These are phyloP conservation scores for Triangularia verruculosa DNA, from an alignment of 2,329 filamentous ascomycete genomes.

Conservation along the genomic window DNA sequence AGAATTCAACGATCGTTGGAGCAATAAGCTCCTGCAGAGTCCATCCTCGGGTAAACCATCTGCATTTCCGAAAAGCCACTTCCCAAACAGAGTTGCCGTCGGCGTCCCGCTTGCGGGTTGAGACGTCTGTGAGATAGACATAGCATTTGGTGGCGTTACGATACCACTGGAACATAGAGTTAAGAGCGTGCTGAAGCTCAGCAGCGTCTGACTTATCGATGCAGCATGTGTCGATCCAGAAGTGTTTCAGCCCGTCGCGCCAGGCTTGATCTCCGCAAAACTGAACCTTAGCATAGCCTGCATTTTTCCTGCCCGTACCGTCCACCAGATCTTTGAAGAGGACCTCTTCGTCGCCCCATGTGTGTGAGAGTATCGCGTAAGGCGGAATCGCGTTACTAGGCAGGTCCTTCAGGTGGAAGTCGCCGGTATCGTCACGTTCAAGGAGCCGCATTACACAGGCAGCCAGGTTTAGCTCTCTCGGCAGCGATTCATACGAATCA, in stretches of 20 bases:
- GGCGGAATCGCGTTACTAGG: constrained; percentile 12
- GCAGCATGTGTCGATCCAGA: constrained; percentile 16
- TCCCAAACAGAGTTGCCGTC: background rate
- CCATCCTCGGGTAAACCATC: constrained; percentile 15
- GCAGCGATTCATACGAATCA: constrained; percentile 9
- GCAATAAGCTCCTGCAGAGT: constrained; percentile 20
- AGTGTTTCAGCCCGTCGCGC: constrained; percentile 1
- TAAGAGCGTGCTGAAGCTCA: constrained; percentile 19
- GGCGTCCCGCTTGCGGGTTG: background rate
- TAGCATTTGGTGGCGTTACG: constrained; percentile 6
- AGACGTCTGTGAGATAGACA: constrained; percentile 11
- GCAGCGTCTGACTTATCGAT: constrained; percentile 18
- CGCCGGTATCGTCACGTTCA: constrained; percentile 17
- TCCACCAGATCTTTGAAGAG: constrained; percentile 5
- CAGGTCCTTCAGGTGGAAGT: constrained; percentile 16
- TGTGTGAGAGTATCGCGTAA: constrained; percentile 21
- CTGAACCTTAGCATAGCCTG: constrained; percentile 11
- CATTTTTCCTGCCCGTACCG: background rate
- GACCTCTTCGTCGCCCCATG: constrained; percentile 15
- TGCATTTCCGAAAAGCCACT: background rate
- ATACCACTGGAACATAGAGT: constrained; percentile 20
- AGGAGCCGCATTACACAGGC: constrained; percentile 18
- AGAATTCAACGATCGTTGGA: background rate
- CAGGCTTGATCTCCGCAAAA: background rate
- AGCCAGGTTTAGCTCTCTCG: constrained; percentile 3